These are phyloP conservation scores for Elongisporangium prolatum DNA, from an alignment of 352 stramenopile species.

Conservation along the genomic window DNA sequence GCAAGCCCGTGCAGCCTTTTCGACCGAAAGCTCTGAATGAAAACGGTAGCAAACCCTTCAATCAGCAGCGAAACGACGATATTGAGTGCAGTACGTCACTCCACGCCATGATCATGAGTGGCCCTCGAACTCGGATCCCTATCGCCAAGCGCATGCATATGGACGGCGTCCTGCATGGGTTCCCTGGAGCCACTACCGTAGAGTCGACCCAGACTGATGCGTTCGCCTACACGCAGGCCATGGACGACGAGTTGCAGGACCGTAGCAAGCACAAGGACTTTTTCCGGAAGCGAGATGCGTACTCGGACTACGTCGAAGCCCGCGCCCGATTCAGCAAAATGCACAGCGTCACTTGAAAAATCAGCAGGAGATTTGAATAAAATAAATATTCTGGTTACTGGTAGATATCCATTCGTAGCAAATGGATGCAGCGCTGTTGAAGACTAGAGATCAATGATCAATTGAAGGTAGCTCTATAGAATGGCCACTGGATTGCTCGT, in stretches of 20 bases:
- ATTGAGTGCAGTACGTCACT: slow-evolving; percentile 9
- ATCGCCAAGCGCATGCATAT: slow-evolving; percentile 75
- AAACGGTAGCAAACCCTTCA: slow-evolving; percentile 16
- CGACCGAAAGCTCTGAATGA: slow-evolving; percentile 34
- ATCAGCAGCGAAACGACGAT: too few relatives aligned
- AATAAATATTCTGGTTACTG: too few relatives aligned
- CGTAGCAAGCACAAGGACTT: slow-evolving; percentile 79
- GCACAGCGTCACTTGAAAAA: slow-evolving; percentile 73
- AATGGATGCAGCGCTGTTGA: too few relatives aligned
- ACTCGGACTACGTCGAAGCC: slow-evolving; percentile 88
- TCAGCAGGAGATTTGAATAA: not conserved
- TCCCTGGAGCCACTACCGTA: slow-evolving; percentile 33
- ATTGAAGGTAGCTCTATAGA: too few relatives aligned
- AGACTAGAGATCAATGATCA: too few relatives aligned
- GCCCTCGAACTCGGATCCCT: slow-evolving; percentile 31
- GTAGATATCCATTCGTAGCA: too few relatives aligned
- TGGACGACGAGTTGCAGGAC: slow-evolving; percentile 65
- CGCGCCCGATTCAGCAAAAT: slow-evolving; percentile 86
- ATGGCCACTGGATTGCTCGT: not conserved
- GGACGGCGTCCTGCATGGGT: slow-evolving; percentile 60
- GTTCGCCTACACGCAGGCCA: slow-evolving; percentile 67
- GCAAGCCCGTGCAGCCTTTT: slow-evolving; percentile 48
- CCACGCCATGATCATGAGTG: slow-evolving; percentile 7
- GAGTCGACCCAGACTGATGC: slow-evolving; percentile 42
- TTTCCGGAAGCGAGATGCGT: slow-evolving; percentile 79